These are phyloP conservation scores for Ulmus americana DNA, from an alignment of 331 rosid species.

Conservation along the genomic window DNA sequence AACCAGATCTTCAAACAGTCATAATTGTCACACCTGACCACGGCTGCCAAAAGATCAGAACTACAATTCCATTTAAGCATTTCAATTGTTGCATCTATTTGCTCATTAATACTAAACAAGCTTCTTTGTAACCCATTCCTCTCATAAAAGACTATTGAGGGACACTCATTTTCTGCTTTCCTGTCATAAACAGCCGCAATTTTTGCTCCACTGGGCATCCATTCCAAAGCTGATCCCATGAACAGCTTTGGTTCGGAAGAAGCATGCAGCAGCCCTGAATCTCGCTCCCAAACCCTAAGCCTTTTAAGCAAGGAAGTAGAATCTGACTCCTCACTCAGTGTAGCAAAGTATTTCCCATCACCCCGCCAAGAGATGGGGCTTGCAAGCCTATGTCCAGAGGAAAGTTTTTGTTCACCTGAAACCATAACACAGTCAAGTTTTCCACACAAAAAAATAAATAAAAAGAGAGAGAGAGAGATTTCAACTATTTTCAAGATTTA, in stretches of 20 bases:
- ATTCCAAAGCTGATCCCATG: conserved; percentile 62
- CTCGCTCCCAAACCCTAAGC: conserved; percentile 84
- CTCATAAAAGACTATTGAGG: conserved; percentile 74
- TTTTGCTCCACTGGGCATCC: conserved; percentile 99
- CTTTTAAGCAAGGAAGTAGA: conserved; percentile 38
- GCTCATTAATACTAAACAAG: conserved; percentile 59
- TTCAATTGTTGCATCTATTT: conserved; percentile 41
- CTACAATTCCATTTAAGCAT: conserved; percentile 85
- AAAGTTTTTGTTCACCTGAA: conserved; percentile 52
- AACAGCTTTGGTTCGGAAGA: conserved; percentile 61
- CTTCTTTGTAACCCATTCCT: conserved; percentile 88
- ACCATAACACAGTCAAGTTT: conserved; percentile 1
- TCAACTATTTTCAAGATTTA: too few species aligned
- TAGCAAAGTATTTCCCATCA: conserved; percentile 88
- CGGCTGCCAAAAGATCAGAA: conserved; percentile 88
- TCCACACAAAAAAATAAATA: neutral
- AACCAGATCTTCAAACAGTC: conserved; percentile 76
- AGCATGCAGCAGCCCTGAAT: conserved; percentile 68
- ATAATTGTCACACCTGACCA: conserved; percentile 58
- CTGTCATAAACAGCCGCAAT: conserved; percentile 69
- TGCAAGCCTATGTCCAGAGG: conserved; percentile 17
- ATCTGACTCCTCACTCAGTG: conserved; percentile 36
- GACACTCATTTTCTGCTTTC: conserved; percentile 53
- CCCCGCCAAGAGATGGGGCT: conserved; percentile 79
- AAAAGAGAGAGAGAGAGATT: too few species aligned